Conservation (phyloP, 129 eudicot species). For the Centaurea solstitialis region DNA sequence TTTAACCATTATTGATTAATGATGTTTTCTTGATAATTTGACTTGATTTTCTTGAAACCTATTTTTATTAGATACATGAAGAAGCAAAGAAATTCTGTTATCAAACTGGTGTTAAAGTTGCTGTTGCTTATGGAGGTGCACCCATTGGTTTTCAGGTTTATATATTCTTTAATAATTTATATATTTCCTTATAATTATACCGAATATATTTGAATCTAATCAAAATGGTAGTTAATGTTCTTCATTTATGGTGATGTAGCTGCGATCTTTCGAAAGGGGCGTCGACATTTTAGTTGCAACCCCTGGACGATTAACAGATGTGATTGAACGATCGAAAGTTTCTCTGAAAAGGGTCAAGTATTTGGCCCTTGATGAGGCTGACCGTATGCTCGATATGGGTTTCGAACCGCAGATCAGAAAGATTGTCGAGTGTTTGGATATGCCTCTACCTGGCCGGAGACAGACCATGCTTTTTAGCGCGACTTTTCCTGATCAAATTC, state of each 20-base stretch:
- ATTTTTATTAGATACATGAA: conserved; percentile 55
- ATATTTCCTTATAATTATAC: neutral
- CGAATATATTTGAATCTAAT: neutral
- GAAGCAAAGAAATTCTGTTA: conserved; percentile 79
- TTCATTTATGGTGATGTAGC: conserved; percentile 29
- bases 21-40: neutral
- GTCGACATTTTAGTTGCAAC: conserved; percentile 89
- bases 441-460: conserved; percentile 72
- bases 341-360: conserved; percentile 60
- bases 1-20: neutral
- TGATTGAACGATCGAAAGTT: conserved; percentile 69
- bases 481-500: conserved; percentile 76
- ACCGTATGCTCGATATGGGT: conserved; percentile 92
- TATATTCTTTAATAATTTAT: neutral
- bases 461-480: conserved; percentile 93
- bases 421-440: conserved; percentile 66
- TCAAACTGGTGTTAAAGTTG: conserved; percentile 78
- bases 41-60: neutral
- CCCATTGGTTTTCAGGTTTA: conserved; percentile 67
- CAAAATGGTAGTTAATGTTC: too few relatives aligned
- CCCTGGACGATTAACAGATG: conserved; percentile 80
- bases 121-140: conserved; percentile 89
- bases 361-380: conserved; percentile 87
- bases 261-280: conserved; percentile 54
- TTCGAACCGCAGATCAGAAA: conserved; percentile 78